These are phyloP conservation scores for Solanum hybrid DNA, from an alignment of 305 asterid genomes.

Conservation along the genomic window DNA sequence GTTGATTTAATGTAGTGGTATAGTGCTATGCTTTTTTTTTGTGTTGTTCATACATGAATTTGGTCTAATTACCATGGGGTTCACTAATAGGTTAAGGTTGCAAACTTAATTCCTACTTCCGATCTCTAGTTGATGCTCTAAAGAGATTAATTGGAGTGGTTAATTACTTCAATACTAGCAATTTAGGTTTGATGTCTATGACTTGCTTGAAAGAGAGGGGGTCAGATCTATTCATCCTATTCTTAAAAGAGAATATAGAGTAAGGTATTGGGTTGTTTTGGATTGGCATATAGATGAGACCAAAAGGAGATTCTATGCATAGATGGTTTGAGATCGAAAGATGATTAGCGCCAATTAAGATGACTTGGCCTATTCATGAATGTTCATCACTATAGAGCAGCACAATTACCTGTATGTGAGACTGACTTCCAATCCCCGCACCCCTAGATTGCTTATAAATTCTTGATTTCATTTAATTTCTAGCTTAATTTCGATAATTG, in stretches of 20 bases:
- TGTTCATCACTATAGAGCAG: neutral
- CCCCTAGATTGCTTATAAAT: neutral
- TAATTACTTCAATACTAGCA: too few relatives aligned
- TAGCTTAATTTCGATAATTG: neutral
- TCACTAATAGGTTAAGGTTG: neutral
- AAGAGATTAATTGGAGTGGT: neutral
- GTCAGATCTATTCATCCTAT: too few relatives aligned
- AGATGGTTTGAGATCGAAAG: neutral
- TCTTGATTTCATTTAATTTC: neutral
- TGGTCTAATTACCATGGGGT: neutral
- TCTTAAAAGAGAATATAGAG: neutral
- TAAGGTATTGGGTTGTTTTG: neutral
- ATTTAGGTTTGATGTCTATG: neutral
- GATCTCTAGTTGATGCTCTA: neutral
- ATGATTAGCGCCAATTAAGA: neutral
- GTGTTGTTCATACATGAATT: neutral
- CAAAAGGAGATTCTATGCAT: neutral
- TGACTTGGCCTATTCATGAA: neutral
- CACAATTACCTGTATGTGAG: neutral
- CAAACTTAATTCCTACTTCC: neutral
- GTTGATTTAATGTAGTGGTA: neutral
- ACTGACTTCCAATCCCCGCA: neutral
- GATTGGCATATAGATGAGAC: neutral
- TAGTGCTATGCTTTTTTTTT: neutral
- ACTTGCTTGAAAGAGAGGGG: neutral